A percentile compares a stretch with the other conserved stretches of the same genome.
Conservation (phyloP, 1,284 basidiomycete species). For the Trametes versicolor region DNA sequence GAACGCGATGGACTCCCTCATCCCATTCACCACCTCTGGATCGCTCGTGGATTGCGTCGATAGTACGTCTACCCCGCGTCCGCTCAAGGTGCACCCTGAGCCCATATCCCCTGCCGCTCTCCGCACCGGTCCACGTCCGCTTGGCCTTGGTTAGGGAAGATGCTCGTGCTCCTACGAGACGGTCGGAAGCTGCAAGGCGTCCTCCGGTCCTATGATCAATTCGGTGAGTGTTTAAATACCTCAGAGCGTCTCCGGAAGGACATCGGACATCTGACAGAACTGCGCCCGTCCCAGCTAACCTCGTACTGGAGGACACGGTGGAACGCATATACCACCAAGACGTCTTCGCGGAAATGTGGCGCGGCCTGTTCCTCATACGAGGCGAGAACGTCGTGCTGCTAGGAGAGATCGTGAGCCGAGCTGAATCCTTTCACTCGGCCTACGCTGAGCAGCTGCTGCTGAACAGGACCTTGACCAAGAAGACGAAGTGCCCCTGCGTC, state of each 20-base stretch:
- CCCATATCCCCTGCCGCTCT: conserved; percentile 46
- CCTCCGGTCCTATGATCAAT: conserved; percentile 97
- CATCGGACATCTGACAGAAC: conserved; percentile 2
- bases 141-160: conserved; percentile 81
- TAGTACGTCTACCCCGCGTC: conserved; percentile 86
- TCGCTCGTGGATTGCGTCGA: conserved; percentile 98
- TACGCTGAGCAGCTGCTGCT: conserved; percentile 20
- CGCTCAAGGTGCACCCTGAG: conserved; percentile 63
- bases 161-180: conserved; percentile 96
- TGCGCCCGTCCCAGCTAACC: conserved; percentile 77
- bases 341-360: conserved; percentile 84
- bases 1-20: conserved; percentile 85
- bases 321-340: conserved; percentile 88
- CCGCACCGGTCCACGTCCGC: conserved; percentile 28
- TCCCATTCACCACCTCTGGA: conserved; percentile 96
- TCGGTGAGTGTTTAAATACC: conserved; percentile 71
- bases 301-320: conserved; percentile 90
- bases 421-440: conserved; percentile 10
- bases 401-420: conserved; percentile 90
- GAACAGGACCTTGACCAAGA: conserved; percentile 91
- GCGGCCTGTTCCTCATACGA: conserved; percentile 93
- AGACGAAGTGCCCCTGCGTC: conserved; percentile 85
- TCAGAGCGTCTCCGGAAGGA: neutral
- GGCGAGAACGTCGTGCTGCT: conserved; percentile 99
- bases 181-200: conserved; percentile 97